Percentiles rank a stretch among this genome's conserved stretches.
Evolutionary conservation across 1,284 basidiomycete species (phyloP).

Genomic region (Leccinum variabile): DNA sequence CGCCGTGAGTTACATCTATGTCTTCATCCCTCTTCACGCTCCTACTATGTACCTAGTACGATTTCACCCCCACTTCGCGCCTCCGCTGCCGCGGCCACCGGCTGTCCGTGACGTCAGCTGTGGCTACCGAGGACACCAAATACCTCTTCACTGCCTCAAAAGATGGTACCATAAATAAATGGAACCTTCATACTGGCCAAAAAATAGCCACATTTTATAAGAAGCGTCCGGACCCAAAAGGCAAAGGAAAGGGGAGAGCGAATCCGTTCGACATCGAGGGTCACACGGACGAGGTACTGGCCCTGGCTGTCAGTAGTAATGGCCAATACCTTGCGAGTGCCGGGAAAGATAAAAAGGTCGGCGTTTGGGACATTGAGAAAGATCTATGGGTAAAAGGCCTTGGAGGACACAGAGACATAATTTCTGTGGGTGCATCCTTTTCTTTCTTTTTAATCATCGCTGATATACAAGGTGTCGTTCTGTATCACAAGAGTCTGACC

Average conservation of each 20-base stretch:
- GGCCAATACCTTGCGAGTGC: slow-evolving; percentile 85
- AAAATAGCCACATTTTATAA: slow-evolving; percentile 62
- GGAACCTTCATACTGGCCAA: slow-evolving; percentile 67
- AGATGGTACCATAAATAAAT: slow-evolving; percentile 82
- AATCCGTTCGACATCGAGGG: slow-evolving; percentile 53
- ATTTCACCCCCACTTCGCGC: slow-evolving; percentile 40
- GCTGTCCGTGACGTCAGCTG: slow-evolving; percentile 74
- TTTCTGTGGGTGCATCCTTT: slow-evolving; percentile 62
- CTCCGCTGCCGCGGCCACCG: slow-evolving; percentile 75
- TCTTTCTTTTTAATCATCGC: not conserved
- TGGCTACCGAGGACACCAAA: slow-evolving; percentile 65
- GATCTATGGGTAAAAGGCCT: slow-evolving; percentile 78
- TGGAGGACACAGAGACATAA: slow-evolving; percentile 80
- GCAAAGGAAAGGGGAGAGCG: slow-evolving; percentile 50
- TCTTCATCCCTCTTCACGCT: slow-evolving; percentile 13
- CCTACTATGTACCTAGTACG: slow-evolving; percentile 34
- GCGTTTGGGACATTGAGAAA: slow-evolving; percentile 81
- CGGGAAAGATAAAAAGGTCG: slow-evolving; percentile 79
- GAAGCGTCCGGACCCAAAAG: slow-evolving; percentile 40
- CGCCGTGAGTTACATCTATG: slow-evolving; percentile 44
- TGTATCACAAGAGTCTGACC: slow-evolving; percentile 54
- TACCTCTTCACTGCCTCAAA: slow-evolving; percentile 84
- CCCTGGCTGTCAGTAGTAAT: slow-evolving; percentile 83
- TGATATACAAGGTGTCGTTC: not conserved
- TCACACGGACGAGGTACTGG: slow-evolving; percentile 84